These are phyloP conservation scores for Cladosporium austrohemisphaericum DNA, from an alignment of 2,329 filamentous ascomycete genomes.

Conservation along the genomic window DNA sequence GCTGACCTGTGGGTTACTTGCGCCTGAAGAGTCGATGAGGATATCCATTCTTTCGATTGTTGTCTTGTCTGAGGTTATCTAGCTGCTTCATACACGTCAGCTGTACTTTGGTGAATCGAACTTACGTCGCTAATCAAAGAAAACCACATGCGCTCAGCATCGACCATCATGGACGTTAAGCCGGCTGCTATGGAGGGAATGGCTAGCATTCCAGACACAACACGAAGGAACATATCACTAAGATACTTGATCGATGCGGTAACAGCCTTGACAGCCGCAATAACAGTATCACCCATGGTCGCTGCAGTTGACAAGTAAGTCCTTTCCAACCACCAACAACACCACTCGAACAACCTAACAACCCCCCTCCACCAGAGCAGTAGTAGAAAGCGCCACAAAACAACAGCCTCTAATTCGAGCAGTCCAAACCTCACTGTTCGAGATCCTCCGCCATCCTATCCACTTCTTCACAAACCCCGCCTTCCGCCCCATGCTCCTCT, in stretches of 20 bases:
- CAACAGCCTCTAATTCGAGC: slow-evolving; percentile 16
- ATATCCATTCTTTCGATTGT: no score
- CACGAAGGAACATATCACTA: not conserved
- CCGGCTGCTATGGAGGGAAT: no score
- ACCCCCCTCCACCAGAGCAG: slow-evolving; percentile 18
- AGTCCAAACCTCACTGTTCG: slow-evolving; percentile 12
- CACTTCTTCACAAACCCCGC: slow-evolving; percentile 19
- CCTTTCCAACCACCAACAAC: not conserved
- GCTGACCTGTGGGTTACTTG: no score
- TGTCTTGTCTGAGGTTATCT: no score
- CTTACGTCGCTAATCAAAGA: no score
- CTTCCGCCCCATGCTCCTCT: slow-evolving; percentile 21
- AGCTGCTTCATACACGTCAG: no score
- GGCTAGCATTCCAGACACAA: no score
- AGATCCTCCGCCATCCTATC: slow-evolving; percentile 16
- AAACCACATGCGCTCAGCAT: no score
- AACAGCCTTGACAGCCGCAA: slow-evolving; percentile 21
- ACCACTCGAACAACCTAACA: not conserved
- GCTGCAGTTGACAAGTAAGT: slow-evolving; percentile 24
- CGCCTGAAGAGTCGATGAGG: no score
- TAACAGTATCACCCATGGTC: slow-evolving; percentile 23
- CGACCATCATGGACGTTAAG: no score
- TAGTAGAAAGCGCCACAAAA: slow-evolving; percentile 22
- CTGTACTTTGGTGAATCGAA: no score
- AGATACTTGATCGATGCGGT: slow-evolving; percentile 18